A percentile compares a stretch with the other conserved stretches of the same genome.
Evolutionary conservation across 345 rosid genomes (phyloP).

Genomic region (Pseudoturritis turrita): DNA sequence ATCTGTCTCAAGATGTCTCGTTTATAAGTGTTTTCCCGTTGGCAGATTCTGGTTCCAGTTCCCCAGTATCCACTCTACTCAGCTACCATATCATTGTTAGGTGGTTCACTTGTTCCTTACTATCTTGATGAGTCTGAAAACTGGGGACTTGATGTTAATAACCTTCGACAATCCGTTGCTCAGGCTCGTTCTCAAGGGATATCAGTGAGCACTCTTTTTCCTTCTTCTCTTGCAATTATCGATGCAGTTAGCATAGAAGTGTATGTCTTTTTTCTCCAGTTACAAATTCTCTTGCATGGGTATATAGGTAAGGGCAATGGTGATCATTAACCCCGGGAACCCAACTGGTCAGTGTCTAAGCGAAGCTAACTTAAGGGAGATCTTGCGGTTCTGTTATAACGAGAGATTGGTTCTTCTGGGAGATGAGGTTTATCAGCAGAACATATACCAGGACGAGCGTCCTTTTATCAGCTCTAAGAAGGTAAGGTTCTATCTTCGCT

Average conservation of each 20-base stretch:
- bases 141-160: constrained; percentile 90
- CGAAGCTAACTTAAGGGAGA: constrained; percentile 82
- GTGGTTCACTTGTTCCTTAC: constrained; percentile 95
- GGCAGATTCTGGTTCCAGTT: constrained; percentile 89
- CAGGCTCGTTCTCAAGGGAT: constrained; percentile 81
- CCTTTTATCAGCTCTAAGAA: constrained; percentile 87
- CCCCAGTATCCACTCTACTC: constrained; percentile 99
- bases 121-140: constrained; percentile 91
- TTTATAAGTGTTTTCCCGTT: not conserved
- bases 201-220: constrained; percentile 50
- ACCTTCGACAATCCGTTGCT: constrained; percentile 73
- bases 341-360: constrained; percentile 99
- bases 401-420: constrained; percentile 86
- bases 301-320: constrained; percentile 92
- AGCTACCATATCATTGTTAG: constrained; percentile 77
- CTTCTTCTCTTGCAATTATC: not conserved
- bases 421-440: constrained; percentile 99
- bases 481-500: constrained; percentile 37
- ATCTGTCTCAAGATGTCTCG: constrained; percentile 7
- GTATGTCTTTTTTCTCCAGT: constrained; percentile 1
- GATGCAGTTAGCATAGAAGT: not conserved
- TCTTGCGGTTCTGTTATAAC: constrained; percentile 65
- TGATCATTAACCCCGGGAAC: constrained; percentile 98
- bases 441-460: constrained; percentile 92
- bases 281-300: not conserved